phyloP scores from a whole-genome alignment of 2,329 filamentous ascomycete species.

The Pseudogymnoascus sp. region DNA sequence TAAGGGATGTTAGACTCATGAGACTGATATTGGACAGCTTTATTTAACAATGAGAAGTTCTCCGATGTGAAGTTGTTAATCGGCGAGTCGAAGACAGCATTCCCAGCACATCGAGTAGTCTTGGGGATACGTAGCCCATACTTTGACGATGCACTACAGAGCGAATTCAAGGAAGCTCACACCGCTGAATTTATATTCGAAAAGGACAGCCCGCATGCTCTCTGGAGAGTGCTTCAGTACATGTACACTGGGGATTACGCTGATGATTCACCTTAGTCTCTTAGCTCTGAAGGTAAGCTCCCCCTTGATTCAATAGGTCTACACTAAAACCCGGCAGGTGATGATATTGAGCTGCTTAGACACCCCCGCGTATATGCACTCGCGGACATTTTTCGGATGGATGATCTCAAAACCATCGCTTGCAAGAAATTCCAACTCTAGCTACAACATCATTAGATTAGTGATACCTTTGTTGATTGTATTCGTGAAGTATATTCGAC shows the following conservation, averaged over 20 bases:
- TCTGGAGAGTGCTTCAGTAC: slow-evolving; percentile 21
- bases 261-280: slow-evolving; percentile 16
- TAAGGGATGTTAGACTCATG: too few species aligned
- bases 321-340: slow-evolving; percentile 16
- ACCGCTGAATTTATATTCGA: slow-evolving; percentile 18
- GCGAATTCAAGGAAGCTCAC: slow-evolving; percentile 20
- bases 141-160: slow-evolving; percentile 19
- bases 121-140: slow-evolving; percentile 17
- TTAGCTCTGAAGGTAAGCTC: slow-evolving; percentile 17
- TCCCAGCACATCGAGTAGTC: slow-evolving; percentile 17
- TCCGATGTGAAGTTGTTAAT: too few species aligned
- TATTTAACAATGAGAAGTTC: too few species aligned
- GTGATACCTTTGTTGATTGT: too few species aligned
- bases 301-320: neutral
- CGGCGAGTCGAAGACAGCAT: slow-evolving; percentile 15
- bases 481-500: too few species aligned
- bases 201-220: slow-evolving; percentile 20
- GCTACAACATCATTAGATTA: too few species aligned
- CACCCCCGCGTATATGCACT: slow-evolving; percentile 19
- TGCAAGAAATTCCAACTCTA: too few species aligned
- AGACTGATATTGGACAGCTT: too few species aligned
- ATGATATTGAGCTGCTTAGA: slow-evolving; percentile 19
- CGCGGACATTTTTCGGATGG: neutral
- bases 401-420: too few species aligned
- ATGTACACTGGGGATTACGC: slow-evolving; percentile 22